Evolutionary conservation across 345 rosid genomes (phyloP).

Genomic region (Microcos paniculata): DNA sequence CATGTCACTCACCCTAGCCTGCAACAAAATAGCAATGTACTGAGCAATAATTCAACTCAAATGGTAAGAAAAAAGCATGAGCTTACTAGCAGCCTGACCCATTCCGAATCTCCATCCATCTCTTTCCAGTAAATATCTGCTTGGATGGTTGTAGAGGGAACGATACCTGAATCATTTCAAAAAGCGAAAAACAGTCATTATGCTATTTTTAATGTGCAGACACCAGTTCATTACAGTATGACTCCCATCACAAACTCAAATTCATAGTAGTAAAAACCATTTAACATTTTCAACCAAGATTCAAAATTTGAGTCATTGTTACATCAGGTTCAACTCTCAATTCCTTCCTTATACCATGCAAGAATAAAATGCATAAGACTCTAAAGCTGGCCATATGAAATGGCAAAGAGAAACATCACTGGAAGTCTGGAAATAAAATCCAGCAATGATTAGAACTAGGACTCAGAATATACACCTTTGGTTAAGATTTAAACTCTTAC

Average conservation of each 20-base stretch:
- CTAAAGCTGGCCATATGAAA: not conserved
- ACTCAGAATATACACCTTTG: not conserved
- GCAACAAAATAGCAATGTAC: slow-evolving; percentile 22
- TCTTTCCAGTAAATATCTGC: slow-evolving; percentile 84
- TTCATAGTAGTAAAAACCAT: not conserved
- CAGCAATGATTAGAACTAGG: not conserved
- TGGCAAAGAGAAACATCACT: not conserved
- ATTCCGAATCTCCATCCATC: slow-evolving; percentile 95
- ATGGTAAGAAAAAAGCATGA: slow-evolving; percentile 8
- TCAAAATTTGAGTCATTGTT: not conserved
- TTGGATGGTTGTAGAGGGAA: slow-evolving; percentile 69
- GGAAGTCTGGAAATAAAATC: not conserved
- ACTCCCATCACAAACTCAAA: not conserved
- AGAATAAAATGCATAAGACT: not conserved
- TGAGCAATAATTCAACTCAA: slow-evolving; percentile 7
- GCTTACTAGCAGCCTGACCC: slow-evolving; percentile 55
- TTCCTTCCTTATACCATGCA: not conserved
- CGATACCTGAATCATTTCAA: slow-evolving; percentile 56
- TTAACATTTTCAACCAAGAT: not conserved
- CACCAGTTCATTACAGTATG: not conserved
- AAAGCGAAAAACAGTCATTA: slow-evolving; percentile 10
- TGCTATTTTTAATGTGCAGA: not conserved
- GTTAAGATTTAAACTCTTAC: not conserved
- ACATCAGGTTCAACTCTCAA: not conserved
- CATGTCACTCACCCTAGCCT: slow-evolving; percentile 76